Base-by-base conservation (phyloP, 768 basidiomycete species). In the Panus rudis region DNA sequence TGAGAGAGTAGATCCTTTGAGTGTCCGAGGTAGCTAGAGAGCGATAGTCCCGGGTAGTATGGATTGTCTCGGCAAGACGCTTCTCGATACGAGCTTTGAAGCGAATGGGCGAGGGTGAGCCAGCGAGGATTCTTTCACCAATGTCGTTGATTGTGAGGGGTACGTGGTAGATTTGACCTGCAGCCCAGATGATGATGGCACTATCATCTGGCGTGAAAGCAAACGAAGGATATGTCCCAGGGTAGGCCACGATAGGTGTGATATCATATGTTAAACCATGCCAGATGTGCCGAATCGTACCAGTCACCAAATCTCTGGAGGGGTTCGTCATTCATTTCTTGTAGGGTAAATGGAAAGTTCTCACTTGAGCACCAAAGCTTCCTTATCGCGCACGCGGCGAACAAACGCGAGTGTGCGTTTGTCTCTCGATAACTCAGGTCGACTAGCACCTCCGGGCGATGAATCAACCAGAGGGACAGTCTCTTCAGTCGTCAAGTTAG, bases 221-320 rank as follows among this genome's bases (percentile, higher is more conserved):
- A 53, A 83, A 87, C 1, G 81, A 79, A 0, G 84, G 84, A 51
- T 87, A 87, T 28, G 84, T 87, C 8, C 83, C 81, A 81, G 84
- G 84, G 0, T 84, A 83, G 12, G 83, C 80, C 6, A 77, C 84
- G 40, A 84, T 67, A 7, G 59, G 56, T 16, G 68, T 68, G n/a
- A 79, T 65, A 55, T 87, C 84, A 52, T 83, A 84, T 2, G 72
- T 79, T 24, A 87, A 65, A 0, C 81, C 84, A 43, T 84, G 62
- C 79, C 80, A 86, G 14, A 78, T 58, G 53, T 85, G 61, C 50
- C 72, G 75, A 28, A 82, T 63, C 2, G 79, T 80, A 14, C 84
- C 84, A 1, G 80, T 81, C 28, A 66, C 56, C 16, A 87, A 63
- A 54, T 86, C 84, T 55, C 84, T 86, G 45, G 10, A 33, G 16